These are phyloP conservation scores for Penicilliopsis zonata DNA, from an alignment of 495 filamentous ascomycete genomes.

Conservation along the genomic window DNA sequence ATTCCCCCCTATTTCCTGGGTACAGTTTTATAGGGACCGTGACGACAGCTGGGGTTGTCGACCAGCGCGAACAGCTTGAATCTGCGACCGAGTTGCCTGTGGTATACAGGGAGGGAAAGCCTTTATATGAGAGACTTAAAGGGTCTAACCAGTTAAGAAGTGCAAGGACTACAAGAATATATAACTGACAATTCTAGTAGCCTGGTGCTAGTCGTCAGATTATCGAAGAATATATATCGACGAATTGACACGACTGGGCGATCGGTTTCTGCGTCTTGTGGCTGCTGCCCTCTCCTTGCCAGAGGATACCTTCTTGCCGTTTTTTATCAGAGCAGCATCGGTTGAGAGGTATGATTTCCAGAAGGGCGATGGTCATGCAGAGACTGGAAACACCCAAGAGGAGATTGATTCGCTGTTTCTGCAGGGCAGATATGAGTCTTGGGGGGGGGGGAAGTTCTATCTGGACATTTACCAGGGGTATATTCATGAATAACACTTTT, in stretches of 20 bases:
- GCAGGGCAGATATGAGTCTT: no score
- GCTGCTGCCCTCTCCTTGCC: slow-evolving; percentile 33
- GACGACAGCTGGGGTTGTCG: slow-evolving; percentile 33
- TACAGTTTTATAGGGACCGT: slow-evolving; percentile 40
- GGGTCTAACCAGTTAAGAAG: slow-evolving; percentile 37
- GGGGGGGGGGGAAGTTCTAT: no score
- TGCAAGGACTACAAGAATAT: slow-evolving; percentile 1
- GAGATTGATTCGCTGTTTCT: no score
- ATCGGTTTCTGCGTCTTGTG: slow-evolving; percentile 37
- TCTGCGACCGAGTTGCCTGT: slow-evolving; percentile 38
- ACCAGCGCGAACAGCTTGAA: slow-evolving; percentile 43
- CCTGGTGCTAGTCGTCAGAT: slow-evolving; percentile 8
- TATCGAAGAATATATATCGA: slow-evolving; percentile 31
- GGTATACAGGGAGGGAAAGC: slow-evolving; percentile 17
- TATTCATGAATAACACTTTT: no score
- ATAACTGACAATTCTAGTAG: no score
- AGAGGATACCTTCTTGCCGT: slow-evolving; percentile 33
- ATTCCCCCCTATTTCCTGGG: slow-evolving; percentile 42
- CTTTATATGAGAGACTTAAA: slow-evolving; percentile 34
- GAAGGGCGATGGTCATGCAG: no score
- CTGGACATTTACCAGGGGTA: no score
- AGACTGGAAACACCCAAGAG: no score
- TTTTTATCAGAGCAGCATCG: slow-evolving; percentile 42
- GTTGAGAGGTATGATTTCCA: no score
- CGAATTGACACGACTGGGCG: slow-evolving; percentile 31